Percentiles rank a stretch among this genome's conserved stretches.
phyloP scores from a whole-genome alignment of 352 stramenopile species.

The Globisporangium cystogenes region DNA sequence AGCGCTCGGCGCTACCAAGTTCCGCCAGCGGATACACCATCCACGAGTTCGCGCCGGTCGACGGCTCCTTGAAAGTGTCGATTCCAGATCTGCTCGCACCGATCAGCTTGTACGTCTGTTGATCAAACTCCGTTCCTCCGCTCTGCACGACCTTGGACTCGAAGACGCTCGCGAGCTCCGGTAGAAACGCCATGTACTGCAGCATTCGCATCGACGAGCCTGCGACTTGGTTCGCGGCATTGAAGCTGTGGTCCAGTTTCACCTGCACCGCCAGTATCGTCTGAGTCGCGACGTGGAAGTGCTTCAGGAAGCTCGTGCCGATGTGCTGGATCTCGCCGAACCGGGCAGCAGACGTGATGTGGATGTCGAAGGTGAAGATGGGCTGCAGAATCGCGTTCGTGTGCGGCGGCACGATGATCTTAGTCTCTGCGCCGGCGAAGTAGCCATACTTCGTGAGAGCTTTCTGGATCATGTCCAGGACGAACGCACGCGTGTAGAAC shows the following conservation, averaged over 20 bases:
- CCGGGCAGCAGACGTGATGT: slow-evolving; percentile 22
- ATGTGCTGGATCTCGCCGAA: not conserved
- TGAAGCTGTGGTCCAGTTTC: slow-evolving; percentile 25
- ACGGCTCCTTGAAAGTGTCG: slow-evolving; percentile 31
- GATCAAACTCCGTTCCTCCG: slow-evolving; percentile 9
- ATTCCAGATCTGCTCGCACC: slow-evolving; percentile 25
- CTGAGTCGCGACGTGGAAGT: slow-evolving; percentile 16
- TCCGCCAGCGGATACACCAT: slow-evolving; percentile 25
- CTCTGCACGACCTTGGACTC: not conserved
- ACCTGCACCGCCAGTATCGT: slow-evolving; percentile 18
- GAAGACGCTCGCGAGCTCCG: slow-evolving; percentile 28
- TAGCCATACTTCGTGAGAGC: slow-evolving; percentile 11
- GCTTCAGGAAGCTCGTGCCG: slow-evolving; percentile 15
- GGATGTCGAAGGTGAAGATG: slow-evolving; percentile 21
- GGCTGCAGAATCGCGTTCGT: slow-evolving; percentile 17
- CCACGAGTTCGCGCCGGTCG: slow-evolving; percentile 18
- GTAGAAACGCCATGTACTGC: slow-evolving; percentile 33
- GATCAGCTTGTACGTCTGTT: slow-evolving; percentile 31
- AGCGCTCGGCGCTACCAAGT: slow-evolving; percentile 1
- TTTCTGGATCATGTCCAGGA: slow-evolving; percentile 26
- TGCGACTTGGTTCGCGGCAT: slow-evolving; percentile 7
- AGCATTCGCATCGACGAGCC: slow-evolving; percentile 38
- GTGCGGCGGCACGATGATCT: slow-evolving; percentile 18
- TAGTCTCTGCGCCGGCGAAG: slow-evolving; percentile 1
- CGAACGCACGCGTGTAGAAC: slow-evolving; percentile 33